Conservation (phyloP, 2,329 filamentous ascomycete species). For the Claviceps africana region DNA sequence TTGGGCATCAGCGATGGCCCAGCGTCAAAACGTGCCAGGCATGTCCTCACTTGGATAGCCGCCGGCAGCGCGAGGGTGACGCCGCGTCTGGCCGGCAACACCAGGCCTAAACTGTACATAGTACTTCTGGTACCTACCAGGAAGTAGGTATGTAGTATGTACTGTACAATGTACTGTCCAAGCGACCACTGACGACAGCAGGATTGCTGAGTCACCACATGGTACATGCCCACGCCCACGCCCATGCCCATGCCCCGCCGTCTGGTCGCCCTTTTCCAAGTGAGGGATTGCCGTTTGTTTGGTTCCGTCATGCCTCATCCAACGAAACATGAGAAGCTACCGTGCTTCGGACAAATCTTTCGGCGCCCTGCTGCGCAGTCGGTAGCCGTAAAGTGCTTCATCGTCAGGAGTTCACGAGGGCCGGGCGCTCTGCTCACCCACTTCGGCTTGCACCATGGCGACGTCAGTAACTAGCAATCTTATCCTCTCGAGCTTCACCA, state of each 20-base stretch:
- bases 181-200: too few relatives aligned
- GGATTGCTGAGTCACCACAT: not conserved
- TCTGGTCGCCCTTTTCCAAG: not conserved
- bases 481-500: not conserved
- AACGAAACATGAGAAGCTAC: not conserved
- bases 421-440: not conserved
- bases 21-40: too few relatives aligned
- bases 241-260: not conserved
- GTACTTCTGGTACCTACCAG: too few relatives aligned
- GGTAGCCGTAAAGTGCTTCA: not conserved
- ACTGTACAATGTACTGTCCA: too few relatives aligned
- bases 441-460: not conserved
- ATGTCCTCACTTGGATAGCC: too few relatives aligned
- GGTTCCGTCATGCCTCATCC: not conserved
- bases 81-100: too few relatives aligned
- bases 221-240: too few relatives aligned
- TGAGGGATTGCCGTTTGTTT: not conserved
- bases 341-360: not conserved
- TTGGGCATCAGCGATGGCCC: too few relatives aligned
- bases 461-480: slow-evolving; percentile 1
- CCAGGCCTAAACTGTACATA: too few relatives aligned
- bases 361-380: not conserved
- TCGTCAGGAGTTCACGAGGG: not conserved
- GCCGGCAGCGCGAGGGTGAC: too few relatives aligned
- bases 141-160: too few relatives aligned